phyloP scores from a whole-genome alignment of 2,329 filamentous ascomycete genomes.

The Cladorrhinum sp. region DNA sequence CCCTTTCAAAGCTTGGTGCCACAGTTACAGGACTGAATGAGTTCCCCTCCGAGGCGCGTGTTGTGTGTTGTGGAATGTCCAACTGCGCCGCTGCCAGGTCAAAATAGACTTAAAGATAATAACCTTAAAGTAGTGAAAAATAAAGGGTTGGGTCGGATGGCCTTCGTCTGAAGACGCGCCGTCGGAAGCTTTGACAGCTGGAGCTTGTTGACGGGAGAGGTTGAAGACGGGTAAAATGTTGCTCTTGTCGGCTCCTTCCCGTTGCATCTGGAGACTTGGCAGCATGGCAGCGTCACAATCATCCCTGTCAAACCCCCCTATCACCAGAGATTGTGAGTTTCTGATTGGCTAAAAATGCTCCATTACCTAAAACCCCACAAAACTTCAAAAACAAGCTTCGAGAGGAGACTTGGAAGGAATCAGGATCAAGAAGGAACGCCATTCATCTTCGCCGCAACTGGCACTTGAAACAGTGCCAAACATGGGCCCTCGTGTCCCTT shows the following conservation, averaged over 20 bases:
- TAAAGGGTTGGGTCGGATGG: not conserved
- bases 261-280: not conserved
- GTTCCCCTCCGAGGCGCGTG: not conserved
- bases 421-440: not conserved
- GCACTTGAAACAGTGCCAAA: not conserved
- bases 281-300: not conserved
- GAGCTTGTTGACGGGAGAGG: not conserved
- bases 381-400: not conserved
- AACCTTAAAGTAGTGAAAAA: not conserved
- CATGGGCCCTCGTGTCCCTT: not conserved
- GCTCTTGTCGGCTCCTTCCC: not conserved
- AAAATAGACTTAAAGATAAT: not conserved
- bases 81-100: not conserved
- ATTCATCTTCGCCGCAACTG: not conserved
- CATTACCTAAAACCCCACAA: not conserved
- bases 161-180: not conserved
- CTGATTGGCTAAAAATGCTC: not conserved
- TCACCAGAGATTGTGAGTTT: not conserved
- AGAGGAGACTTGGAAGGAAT: not conserved
- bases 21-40: not conserved
- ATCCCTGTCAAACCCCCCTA: not conserved
- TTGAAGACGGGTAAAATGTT: not conserved
- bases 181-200: not conserved
- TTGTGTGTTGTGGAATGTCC: not conserved
- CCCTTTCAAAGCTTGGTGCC: not conserved